A percentile compares a stretch with the other conserved stretches of the same genome.
Evolutionary conservation across 2,329 filamentous ascomycete genomes (phyloP).

Genomic region (Neocucurbitaria cava): DNA sequence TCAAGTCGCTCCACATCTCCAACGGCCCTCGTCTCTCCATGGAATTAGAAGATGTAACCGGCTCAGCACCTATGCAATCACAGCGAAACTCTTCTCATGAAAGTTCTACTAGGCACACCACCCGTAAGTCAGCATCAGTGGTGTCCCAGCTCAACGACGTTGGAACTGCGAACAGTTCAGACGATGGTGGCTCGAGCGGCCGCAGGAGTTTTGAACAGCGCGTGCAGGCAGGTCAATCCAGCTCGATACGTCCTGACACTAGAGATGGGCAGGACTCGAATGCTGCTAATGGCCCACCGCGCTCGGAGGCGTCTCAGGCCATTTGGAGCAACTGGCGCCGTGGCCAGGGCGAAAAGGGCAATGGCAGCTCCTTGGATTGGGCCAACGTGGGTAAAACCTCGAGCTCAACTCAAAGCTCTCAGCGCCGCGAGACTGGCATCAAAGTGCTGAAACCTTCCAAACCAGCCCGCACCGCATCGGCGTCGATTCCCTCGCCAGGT

Average conservation of each 20-base stretch:
- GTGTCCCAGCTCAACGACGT: conserved; percentile 21
- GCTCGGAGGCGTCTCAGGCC: conserved; percentile 48
- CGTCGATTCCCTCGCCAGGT: conserved; percentile 32
- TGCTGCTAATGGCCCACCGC: conserved; percentile 25
- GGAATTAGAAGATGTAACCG: conserved; percentile 4
- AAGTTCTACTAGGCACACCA: conserved; percentile 1
- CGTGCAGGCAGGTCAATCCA: conserved; percentile 26
- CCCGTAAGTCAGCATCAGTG: conserved; percentile 8
- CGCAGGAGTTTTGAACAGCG: conserved; percentile 43
- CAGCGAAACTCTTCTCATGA: conserved; percentile 7
- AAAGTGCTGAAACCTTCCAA: conserved; percentile 87
- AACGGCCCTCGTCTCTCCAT: conserved; percentile 27
- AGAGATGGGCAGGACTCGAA: conserved; percentile 31
- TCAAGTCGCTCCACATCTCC: conserved; percentile 76
- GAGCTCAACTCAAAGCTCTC: conserved; percentile 68
- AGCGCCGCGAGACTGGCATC: conserved; percentile 77
- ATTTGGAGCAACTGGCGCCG: conserved; percentile 59
- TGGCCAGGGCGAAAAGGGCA: conserved; percentile 45
- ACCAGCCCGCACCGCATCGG: conserved; percentile 59
- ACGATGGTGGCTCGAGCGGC: conserved; percentile 37
- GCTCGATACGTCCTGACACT: conserved; percentile 23
- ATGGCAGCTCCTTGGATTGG: conserved; percentile 56
- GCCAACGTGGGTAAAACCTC: conserved; percentile 62
- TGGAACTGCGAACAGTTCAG: conserved; percentile 26
- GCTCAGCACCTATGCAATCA: conserved; percentile 3